Base-by-base conservation (phyloP, 306 rosid genomes). In the Rosa persica region DNA sequence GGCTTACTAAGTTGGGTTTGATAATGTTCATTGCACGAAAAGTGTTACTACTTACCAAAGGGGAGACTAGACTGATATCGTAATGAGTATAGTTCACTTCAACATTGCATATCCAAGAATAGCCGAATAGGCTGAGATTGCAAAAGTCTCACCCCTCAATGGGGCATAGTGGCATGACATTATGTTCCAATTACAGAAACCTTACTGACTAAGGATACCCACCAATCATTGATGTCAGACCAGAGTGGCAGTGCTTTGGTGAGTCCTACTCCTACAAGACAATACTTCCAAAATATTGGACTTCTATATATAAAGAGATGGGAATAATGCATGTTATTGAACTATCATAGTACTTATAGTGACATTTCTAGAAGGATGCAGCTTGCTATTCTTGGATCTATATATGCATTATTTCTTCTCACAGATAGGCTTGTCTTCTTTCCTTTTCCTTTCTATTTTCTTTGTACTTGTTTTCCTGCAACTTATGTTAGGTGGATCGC, bases 191-290 rank as follows among this genome's bases (percentile, higher is more conserved):
- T 62, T 34, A 17, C 55, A 30, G 16, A 6, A 34, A 12, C 40
- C 48, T 20, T 1, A 3, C 46, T 65, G 25, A 15, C 3, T 27
- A 49, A 70, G 38, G 60, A 8, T 25, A 78, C 60, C 70, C 30
- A 66, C 76, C 81, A 81, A 89, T 89, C 77, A 87, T 83, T 80
- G 87, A 55, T 64, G 81, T 72, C 82, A 76, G 74, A 55, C 39
- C 61, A 38, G 34, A 42, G 4, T 39, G 78, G 73, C 44, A 76
- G 77, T 76, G 43, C 49, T 34, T 64, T 36, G 70, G 23, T 66
- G 70, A 36, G 23, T 65, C 12, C 42, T 64, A 64, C 46, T 65
- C 44, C 69, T 34, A 30, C 68, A 30, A 23, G 66, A 60, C 68
- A 30, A 62, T 57, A 62, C 68, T 30, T 62, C 42, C 39, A 62